Evolutionary conservation across 768 basidiomycete species (phyloP), one percentile per base, ranked within the genome.

Genomic region (Agrocybe pediades): DNA sequence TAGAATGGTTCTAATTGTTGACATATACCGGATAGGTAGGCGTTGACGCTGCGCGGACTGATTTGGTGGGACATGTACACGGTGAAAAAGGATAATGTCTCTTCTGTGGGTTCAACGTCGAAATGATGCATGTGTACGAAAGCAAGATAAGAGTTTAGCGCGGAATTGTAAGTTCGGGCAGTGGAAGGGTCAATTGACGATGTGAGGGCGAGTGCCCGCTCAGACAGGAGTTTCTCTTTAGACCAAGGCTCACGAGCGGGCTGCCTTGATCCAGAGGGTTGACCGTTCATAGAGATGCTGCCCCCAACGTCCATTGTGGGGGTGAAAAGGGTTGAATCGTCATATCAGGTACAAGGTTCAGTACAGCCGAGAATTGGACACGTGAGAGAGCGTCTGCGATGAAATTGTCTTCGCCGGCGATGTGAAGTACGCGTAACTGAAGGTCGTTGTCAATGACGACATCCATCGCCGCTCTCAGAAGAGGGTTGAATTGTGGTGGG

Each of bases 21-120:
- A 46, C 65, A 66, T n/a, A 77, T 75, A 0, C 77, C 74, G 1
- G 75, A 75, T 0, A 79, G 64, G 58, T 79, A 79, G 2, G 59
- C 47, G 13, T 59, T 48, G 7, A 76, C 69, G 0, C 74, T 73
- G 0, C 43, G 9, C 0, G 77, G 75, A 45, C 70, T 59, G 40
- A 78, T 74, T 53, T 70, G 67, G 41, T 60, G 55, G 1, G 55
- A 68, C 66, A 71, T 74, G 60, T 62, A 79, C 2, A 70, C 62
- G 2, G 64, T 59, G 58, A 62, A 80, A 36, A 72, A 69, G 8
- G 65, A 64, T 0, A 80, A 52, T 0, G 73, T 73, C 29, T 78
- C 70, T 0, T 51, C 41, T 0, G 72, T 73, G 0, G 70, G 74
- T 15, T 68, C 59, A 16, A 68, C 25, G 5, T 62, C 56, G 2